Base-by-base conservation (phyloP, 2,329 filamentous ascomycete genomes). In the Chrysosporium queenslandicum region DNA sequence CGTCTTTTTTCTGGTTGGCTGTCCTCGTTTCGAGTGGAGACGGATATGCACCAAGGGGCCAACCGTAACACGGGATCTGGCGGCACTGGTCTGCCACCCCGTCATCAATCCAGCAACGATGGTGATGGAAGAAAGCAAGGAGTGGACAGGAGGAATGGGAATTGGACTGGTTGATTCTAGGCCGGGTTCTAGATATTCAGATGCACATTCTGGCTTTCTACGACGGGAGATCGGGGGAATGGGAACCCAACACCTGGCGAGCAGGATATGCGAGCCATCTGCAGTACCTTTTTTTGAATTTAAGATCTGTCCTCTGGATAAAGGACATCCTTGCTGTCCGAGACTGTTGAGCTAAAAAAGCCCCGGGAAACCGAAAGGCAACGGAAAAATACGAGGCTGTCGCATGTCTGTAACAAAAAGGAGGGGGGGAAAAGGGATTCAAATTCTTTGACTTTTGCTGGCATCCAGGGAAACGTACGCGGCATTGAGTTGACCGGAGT, bases 231-330 rank as follows among this genome's bases (percentile, higher is more conserved):
- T n/a, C n/a, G n/a, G 20, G 18, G 41, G 30, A 51, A 36, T 51
- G 20, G 41, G 37, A 45, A 25, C 12, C 39, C 40, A 51, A 45
- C 47, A 50, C 47, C 47, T 50, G 47, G 47, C 37, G 37, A 37
- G 23, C 25, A n/a, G 23, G 18, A 42, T 21, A 29, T 40, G 40
- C 49, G 39, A 11, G 47, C 12, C 39, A 45, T 40, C 39, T 45
- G 49, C 49, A 45, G 49, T 29, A 36, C 23, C 21, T 37, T 45
- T 23, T 43, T 29, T 45, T n/a, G n/a, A n/a, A n/a, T n/a, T n/a
- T 29, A 12, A 45, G 21, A 51, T 45, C 34, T 37, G 41, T 51
- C 40, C 23, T n/a, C 40, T 43, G 12, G 36, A 36, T 2, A 2
- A 6, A 14, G 40, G n/a, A n/a, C n/a, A 51, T 39, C 49, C 49